phyloP scores from a whole-genome alignment of 257 asterid genomes.

The Solanum arcanum region DNA sequence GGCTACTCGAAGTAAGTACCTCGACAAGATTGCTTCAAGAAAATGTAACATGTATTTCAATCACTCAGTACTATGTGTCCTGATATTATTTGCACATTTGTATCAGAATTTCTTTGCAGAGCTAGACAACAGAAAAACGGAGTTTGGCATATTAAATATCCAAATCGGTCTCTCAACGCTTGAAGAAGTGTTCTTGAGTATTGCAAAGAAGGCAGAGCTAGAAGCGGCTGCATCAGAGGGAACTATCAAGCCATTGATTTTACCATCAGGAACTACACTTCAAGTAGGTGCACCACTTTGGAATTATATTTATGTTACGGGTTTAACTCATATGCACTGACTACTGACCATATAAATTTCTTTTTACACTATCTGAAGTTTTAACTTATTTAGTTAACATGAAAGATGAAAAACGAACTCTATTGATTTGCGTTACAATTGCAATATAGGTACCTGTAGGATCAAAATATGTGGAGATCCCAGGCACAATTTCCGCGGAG shows the following conservation, averaged over 20 bases:
- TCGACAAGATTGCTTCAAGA: background rate
- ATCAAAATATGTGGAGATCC: conserved; percentile 13
- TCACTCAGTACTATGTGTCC: background rate
- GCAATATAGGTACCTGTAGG: conserved; percentile 13
- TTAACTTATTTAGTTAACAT: background rate
- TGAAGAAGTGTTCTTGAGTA: conserved; percentile 26
- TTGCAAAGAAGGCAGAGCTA: conserved; percentile 22
- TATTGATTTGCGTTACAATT: background rate
- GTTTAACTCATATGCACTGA: background rate
- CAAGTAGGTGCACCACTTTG: conserved; percentile 1
- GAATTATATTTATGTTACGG: background rate
- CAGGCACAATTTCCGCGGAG: conserved; percentile 8
- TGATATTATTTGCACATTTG: background rate
- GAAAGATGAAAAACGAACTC: background rate
- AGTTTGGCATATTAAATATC: conserved; percentile 20
- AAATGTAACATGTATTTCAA: background rate
- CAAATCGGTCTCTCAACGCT: conserved; percentile 25
- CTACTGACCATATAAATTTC: background rate
- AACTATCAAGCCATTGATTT: conserved; percentile 3
- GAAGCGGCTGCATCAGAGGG: conserved; percentile 4
- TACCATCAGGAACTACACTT: conserved; percentile 15
- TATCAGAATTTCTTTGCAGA: conserved; percentile 17
- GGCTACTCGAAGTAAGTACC: conserved; percentile 11
- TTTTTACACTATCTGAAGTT: background rate
- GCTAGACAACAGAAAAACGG: conserved; percentile 9